These are phyloP conservation scores for Daldinia childiae DNA, from an alignment of 495 filamentous ascomycete species.

Conservation along the genomic window DNA sequence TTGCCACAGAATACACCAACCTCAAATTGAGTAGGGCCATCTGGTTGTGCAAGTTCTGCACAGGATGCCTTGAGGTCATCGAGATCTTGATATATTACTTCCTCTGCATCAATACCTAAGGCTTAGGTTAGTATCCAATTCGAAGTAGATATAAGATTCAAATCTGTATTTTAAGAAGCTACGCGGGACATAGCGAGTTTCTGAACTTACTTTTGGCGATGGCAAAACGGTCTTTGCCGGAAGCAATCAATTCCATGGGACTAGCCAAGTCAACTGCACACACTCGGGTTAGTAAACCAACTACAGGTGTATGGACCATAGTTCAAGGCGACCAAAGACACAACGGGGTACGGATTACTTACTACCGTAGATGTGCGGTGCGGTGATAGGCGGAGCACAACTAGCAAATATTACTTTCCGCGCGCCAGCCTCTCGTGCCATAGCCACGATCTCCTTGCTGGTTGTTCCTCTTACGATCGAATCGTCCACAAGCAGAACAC, in stretches of 20 bases:
- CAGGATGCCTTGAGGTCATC: slow-evolving; percentile 84
- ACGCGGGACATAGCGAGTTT: not conserved
- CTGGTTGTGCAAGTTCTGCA: slow-evolving; percentile 70
- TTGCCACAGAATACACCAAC: slow-evolving; percentile 96
- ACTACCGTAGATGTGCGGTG: slow-evolving; percentile 56
- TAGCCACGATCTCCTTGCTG: slow-evolving; percentile 83
- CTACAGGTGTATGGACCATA: not conserved
- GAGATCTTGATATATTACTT: slow-evolving; percentile 89
- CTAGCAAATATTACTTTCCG: slow-evolving; percentile 90
- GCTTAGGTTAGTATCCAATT: not conserved
- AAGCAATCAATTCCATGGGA: slow-evolving; percentile 53
- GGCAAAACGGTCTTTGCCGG: slow-evolving; percentile 21
- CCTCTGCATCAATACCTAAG: slow-evolving; percentile 80
- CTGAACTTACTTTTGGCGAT: slow-evolving; percentile 12
- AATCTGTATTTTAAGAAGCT: not conserved
- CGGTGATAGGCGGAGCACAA: slow-evolving; percentile 85
- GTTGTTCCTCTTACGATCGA: slow-evolving; percentile 95
- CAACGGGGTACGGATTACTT: slow-evolving; percentile 11
- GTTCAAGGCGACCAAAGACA: not conserved
- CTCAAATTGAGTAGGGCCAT: slow-evolving; percentile 73
- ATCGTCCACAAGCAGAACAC: slow-evolving; percentile 90
- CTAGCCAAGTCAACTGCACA: slow-evolving; percentile 48
- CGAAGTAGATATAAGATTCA: not conserved
- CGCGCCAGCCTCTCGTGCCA: slow-evolving; percentile 92
- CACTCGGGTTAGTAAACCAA: not conserved